A percentile compares a stretch with the other conserved stretches of the same genome.
Evolutionary conservation across 169 alveolate genomes (phyloP).

Genomic region (Eimeria maxima): DNA sequence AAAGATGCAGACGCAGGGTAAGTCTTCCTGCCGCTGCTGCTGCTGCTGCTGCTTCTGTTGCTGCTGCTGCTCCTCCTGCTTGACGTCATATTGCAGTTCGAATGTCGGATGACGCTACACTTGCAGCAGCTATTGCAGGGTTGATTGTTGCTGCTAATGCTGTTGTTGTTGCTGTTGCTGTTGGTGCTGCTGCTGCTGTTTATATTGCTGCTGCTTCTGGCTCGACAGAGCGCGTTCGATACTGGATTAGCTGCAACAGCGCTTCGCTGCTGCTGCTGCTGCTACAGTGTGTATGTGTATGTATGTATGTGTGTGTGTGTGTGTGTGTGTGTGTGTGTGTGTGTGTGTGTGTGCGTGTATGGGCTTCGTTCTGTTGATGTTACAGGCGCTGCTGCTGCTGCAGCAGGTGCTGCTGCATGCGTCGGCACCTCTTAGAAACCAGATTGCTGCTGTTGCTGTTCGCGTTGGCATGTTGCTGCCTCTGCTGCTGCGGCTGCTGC

Average conservation of each 20-base stretch:
- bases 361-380: too few relatives aligned
- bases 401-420: too few relatives aligned
- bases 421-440: neutral
- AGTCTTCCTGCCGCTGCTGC: slow-evolving; percentile 1
- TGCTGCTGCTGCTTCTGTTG: slow-evolving; percentile 54
- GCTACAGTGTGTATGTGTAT: too few relatives aligned
- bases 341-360: too few relatives aligned
- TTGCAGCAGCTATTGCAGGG: neutral
- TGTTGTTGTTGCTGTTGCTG: slow-evolving; percentile 43
- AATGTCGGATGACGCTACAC: neutral
- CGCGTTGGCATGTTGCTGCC: slow-evolving; percentile 42
- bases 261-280: too few relatives aligned
- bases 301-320: too few relatives aligned
- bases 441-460: neutral
- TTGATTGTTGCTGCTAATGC: neutral
- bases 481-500: slow-evolving; percentile 39
- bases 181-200: slow-evolving; percentile 34
- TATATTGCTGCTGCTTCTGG: too few relatives aligned
- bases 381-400: too few relatives aligned
- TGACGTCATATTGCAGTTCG: too few relatives aligned
- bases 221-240: too few relatives aligned
- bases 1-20: slow-evolving; percentile 25
- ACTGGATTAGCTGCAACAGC: too few relatives aligned
- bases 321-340: too few relatives aligned
- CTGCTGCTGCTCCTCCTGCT: neutral